A percentile compares a stretch with the other conserved stretches of the same genome.
These are phyloP conservation scores for Colletotrichum lentis DNA, from an alignment of 2,329 filamentous ascomycete genomes.

Conservation along the genomic window DNA sequence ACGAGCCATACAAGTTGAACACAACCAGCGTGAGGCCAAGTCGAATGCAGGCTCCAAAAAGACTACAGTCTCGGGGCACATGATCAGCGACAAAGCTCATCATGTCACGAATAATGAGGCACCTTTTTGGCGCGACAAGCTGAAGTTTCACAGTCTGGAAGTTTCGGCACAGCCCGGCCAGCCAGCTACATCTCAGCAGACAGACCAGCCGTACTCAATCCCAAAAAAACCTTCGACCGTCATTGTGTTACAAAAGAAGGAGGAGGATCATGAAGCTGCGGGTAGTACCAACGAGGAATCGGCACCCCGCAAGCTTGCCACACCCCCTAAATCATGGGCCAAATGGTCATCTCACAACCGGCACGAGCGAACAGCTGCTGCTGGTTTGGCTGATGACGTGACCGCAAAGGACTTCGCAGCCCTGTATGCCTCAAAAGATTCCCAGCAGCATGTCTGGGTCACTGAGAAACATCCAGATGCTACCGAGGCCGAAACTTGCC, in stretches of 20 bases:
- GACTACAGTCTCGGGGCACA: constrained; percentile 27
- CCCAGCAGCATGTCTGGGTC: constrained; percentile 11
- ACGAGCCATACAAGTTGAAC: constrained; percentile 43
- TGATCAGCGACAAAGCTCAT: constrained; percentile 35
- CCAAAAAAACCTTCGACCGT: neutral
- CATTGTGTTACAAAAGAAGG: neutral
- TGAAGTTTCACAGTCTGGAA: neutral
- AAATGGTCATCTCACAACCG: constrained; percentile 47
- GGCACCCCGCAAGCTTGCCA: constrained; percentile 27
- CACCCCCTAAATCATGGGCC: constrained; percentile 47
- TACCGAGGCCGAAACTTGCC: neutral
- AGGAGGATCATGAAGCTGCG: neutral
- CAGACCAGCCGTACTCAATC: neutral
- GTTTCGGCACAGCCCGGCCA: constrained; percentile 8
- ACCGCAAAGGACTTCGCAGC: constrained; percentile 45
- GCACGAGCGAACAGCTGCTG: constrained; percentile 43
- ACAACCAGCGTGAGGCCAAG: constrained; percentile 21
- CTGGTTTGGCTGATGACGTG: constrained; percentile 42
- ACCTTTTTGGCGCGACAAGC: neutral
- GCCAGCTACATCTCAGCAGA: constrained; percentile 23
- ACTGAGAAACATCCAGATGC: constrained; percentile 23
- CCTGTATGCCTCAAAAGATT: constrained; percentile 34
- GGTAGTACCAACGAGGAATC: constrained; percentile 13
- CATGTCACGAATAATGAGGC: neutral
- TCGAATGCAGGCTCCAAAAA: neutral